A percentile compares a stretch with the other conserved stretches of the same genome.
phyloP scores from a whole-genome alignment of 78 protist genomes.

The Mastigamoeba balamuthi region DNA sequence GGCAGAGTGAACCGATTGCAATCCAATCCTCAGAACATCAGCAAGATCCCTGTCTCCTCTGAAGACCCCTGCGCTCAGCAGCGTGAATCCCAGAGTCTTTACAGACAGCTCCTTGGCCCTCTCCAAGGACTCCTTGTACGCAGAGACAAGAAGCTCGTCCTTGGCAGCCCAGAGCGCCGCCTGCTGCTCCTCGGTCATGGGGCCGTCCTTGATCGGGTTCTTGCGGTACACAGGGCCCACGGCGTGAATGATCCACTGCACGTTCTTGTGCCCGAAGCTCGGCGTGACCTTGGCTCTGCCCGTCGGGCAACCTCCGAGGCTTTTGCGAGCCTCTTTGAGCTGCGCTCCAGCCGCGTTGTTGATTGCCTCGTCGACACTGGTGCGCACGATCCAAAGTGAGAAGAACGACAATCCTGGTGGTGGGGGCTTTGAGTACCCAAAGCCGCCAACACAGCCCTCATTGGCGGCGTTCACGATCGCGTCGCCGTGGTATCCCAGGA shows the following conservation, averaged over 20 bases:
- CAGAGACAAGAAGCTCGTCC: neutral
- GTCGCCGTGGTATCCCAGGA: neutral
- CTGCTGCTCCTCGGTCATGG: neutral
- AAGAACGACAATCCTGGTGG: no score
- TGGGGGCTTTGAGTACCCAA: no score
- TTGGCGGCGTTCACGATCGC: constrained; percentile 10
- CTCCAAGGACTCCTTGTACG: neutral
- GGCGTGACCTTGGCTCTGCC: constrained; percentile 3
- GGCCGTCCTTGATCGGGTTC: neutral
- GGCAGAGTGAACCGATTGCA: neutral
- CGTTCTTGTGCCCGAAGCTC: constrained; percentile 1
- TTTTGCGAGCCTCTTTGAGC: neutral
- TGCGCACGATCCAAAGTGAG: no score
- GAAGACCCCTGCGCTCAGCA: constrained; percentile 4
- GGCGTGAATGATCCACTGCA: constrained; percentile 1
- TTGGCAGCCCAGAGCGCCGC: neutral
- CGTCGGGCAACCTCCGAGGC: neutral
- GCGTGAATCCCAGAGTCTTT: neutral
- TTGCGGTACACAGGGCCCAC: constrained; percentile 8
- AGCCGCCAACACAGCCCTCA: constrained; percentile 4
- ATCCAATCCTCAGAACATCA: neutral
- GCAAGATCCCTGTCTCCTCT: neutral
- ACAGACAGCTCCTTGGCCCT: neutral
- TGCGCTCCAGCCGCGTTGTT: neutral
- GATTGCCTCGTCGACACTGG: neutral